Base-by-base conservation (phyloP, 495 filamentous ascomycete species). In the Penicillium atrosanguineum region DNA sequence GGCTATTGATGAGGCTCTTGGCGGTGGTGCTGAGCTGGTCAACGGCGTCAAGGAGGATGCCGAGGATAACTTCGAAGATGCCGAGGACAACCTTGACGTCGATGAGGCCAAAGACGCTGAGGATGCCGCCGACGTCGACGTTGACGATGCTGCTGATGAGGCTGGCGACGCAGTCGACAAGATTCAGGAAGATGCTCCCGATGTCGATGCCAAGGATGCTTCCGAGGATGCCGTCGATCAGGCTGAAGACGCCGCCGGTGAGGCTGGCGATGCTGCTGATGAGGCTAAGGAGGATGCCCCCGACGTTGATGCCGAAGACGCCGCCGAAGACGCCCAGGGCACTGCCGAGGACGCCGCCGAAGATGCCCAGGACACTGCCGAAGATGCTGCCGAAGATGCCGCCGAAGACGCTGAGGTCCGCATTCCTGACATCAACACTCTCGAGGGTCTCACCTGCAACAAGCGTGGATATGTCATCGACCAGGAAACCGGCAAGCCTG, bases 361-460 rank as follows among this genome's bases (percentile, higher is more conserved):
- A n/a, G 68, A 60, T 18, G 68, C 53, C 15, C 58, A 63, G 21
- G 71, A 64, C 7, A 60, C 55, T 15, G 64, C 55, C 6, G 70
- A 68, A n/a, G 68, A 71, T 37, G 61, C 62, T 25, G 61, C 47
- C 18, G 71, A 75, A 18, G 67, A 72, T 2, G 31, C 31, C 23
- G 23, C 23, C 23, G 23, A 23, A 2, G 23, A 23, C 15, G 69
- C 49, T 19, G 46, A 67, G 39, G 59, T 71, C 14, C 59, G 68
- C 16, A 68, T 85, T 3, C 83, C 83, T 42, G 76, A 75, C 7
- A 71, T 86, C 31, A 80, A 81, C 7, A 74, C 78, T 44, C 73
- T 87, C n/a, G 83, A 86, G 61, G 83, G 83, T 26, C 66, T 83
- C 11, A 77, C 64, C 14, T 78, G 77, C 72, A 87, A 86, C 74